A percentile compares a stretch with the other conserved stretches of the same genome.
These are phyloP conservation scores for Rubia tinctorum DNA, from an alignment of 305 asterid genomes.

Conservation along the genomic window DNA sequence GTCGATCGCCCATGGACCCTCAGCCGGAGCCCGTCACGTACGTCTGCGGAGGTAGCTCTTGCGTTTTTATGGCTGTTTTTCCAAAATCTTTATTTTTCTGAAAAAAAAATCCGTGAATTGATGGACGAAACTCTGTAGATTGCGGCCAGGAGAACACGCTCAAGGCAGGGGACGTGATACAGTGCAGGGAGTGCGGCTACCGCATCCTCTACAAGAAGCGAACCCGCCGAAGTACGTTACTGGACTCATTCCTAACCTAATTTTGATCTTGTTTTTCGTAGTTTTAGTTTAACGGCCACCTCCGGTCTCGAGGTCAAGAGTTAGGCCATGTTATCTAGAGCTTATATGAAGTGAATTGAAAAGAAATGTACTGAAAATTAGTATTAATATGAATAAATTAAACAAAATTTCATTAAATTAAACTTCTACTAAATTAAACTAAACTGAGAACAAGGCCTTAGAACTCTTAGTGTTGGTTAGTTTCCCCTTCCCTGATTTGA, in stretches of 20 bases:
- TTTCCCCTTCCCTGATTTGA: too few species aligned
- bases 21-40: constrained; percentile 82
- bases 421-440: too few species aligned
- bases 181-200: constrained; percentile 89
- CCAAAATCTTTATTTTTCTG: neutral
- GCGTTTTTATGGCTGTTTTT: neutral
- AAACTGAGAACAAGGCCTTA: too few species aligned
- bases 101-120: neutral
- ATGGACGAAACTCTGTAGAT: constrained; percentile 35
- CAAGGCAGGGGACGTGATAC: constrained; percentile 84
- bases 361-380: too few species aligned
- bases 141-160: constrained; percentile 88
- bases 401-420: too few species aligned
- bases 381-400: too few species aligned
- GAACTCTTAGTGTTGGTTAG: too few species aligned
- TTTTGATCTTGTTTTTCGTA: neutral
- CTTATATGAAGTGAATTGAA: too few species aligned
- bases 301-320: neutral
- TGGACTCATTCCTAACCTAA: neutral
- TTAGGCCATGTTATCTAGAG: too few species aligned
- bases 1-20: constrained; percentile 52
- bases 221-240: constrained; percentile 65
- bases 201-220: constrained; percentile 96
- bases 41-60: constrained; percentile 65
- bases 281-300: neutral